phyloP scores from a whole-genome alignment of 164 flowering plant species.

The Taxillus chinensis region DNA sequence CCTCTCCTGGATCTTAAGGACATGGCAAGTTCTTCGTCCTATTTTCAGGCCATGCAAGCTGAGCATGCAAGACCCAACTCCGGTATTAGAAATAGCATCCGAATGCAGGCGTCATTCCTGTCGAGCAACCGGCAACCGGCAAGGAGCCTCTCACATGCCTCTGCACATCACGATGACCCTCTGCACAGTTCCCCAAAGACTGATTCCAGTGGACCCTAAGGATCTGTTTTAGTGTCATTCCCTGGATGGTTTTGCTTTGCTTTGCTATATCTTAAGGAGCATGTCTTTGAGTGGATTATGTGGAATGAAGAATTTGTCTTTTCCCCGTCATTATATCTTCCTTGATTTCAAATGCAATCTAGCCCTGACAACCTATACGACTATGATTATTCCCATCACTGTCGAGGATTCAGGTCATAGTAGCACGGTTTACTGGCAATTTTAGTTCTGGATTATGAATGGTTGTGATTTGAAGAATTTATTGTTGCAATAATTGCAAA shows the following conservation, averaged over 20 bases:
- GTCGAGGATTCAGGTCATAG: too few species aligned
- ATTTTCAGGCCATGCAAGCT: constrained; percentile 21
- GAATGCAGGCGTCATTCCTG: constrained; percentile 3
- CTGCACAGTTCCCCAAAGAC: constrained; percentile 16
- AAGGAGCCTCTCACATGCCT: too few species aligned
- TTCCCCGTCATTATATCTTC: neutral
- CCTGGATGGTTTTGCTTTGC: neutral
- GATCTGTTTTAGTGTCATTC: neutral
- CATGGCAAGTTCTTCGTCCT: constrained; percentile 24
- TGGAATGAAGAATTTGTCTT: neutral
- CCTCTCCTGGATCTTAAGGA: constrained; percentile 22
- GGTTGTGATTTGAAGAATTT: too few species aligned
- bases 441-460: too few species aligned
- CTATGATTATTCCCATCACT: constrained; percentile 7
- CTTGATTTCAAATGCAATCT: neutral
- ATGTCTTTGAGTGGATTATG: neutral
- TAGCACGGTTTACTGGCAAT: too few species aligned
- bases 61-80: constrained; percentile 8
- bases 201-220: neutral
- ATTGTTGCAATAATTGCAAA: too few species aligned
- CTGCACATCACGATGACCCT: neutral
- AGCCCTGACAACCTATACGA: constrained; percentile 10
- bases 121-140: constrained; percentile 11
- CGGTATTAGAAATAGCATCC: constrained; percentile 11
- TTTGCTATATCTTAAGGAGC: neutral